phyloP scores from a whole-genome alignment of 2,329 filamentous ascomycete species.

The Colletotrichum camelliae region DNA sequence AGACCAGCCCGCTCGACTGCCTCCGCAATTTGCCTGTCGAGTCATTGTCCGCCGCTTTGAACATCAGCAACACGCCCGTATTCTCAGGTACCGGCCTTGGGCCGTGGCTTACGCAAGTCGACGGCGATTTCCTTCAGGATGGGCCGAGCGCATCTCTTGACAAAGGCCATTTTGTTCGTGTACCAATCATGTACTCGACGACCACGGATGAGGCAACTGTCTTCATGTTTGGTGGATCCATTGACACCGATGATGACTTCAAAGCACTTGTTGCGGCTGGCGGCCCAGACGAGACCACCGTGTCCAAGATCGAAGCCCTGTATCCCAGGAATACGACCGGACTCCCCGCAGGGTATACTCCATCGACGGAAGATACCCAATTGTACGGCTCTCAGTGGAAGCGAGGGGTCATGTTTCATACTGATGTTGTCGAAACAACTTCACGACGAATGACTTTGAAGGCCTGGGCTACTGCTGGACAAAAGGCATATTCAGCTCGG shows the following conservation, averaged over 20 bases:
- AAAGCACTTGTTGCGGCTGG: background rate
- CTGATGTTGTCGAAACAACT: background rate
- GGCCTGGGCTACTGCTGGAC: background rate
- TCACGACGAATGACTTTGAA: background rate
- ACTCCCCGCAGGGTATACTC: background rate
- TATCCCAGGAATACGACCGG: background rate
- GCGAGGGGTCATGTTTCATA: background rate
- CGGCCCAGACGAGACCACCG: background rate
- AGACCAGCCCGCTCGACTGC: slow-evolving; percentile 21
- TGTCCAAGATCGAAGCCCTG: background rate
- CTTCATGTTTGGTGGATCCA: slow-evolving; percentile 37
- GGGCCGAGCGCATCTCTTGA: slow-evolving; percentile 56
- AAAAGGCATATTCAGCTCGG: background rate
- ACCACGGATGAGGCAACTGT: slow-evolving; percentile 69
- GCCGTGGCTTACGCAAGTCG: slow-evolving; percentile 26
- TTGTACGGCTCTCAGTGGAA: background rate
- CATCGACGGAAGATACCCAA: background rate
- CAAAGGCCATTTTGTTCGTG: slow-evolving; percentile 64
- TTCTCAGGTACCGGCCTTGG: background rate
- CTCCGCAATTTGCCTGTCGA: slow-evolving; percentile 32
- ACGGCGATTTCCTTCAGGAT: slow-evolving; percentile 45
- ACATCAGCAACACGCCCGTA: slow-evolving; percentile 27
- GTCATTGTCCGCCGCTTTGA: slow-evolving; percentile 34
- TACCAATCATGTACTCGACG: slow-evolving; percentile 66
- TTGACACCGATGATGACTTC: background rate